Conservation (phyloP, 1,284 basidiomycete genomes). For the Naganishia albida region DNA sequence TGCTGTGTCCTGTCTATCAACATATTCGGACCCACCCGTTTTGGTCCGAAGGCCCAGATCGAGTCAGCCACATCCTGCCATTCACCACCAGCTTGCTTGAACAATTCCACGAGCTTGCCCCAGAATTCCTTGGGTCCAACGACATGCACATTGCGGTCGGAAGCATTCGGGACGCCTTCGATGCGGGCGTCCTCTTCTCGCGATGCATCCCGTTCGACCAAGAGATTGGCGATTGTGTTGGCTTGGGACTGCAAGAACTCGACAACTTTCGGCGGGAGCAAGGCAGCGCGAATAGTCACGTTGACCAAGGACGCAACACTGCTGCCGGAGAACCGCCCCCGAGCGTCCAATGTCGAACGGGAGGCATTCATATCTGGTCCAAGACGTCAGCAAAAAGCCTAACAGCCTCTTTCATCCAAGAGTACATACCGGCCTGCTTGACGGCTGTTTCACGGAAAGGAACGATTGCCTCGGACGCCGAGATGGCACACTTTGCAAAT, state of each 20-base stretch:
- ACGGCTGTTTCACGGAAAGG: slow-evolving; percentile 96
- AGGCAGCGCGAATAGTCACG: slow-evolving; percentile 80
- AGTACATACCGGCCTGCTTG: slow-evolving; percentile 65
- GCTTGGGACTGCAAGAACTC: slow-evolving; percentile 75
- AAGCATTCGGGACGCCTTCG: slow-evolving; percentile 44
- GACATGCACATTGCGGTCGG: slow-evolving; percentile 51
- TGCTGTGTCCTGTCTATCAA: slow-evolving; percentile 66
- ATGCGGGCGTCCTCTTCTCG: slow-evolving; percentile 42
- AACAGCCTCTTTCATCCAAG: no score
- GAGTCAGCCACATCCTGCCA: slow-evolving; percentile 73
- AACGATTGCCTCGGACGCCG: slow-evolving; percentile 92
- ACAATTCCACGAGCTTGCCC: slow-evolving; percentile 67
- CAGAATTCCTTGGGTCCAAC: slow-evolving; percentile 79
- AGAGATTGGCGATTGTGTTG: slow-evolving; percentile 46
- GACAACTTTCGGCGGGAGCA: slow-evolving; percentile 69
- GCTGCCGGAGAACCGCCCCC: slow-evolving; percentile 76
- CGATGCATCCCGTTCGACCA: slow-evolving; percentile 45
- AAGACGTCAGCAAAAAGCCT: neutral
- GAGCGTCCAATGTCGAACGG: slow-evolving; percentile 68
- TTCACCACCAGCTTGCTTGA: slow-evolving; percentile 71
- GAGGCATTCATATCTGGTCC: slow-evolving; percentile 77
- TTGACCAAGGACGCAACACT: slow-evolving; percentile 72
- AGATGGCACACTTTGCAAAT: slow-evolving; percentile 90
- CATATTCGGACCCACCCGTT: slow-evolving; percentile 80
- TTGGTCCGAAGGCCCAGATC: slow-evolving; percentile 91